Evolutionary conservation across 2,329 filamentous ascomycete species (phyloP).

Genomic region (Grosmannia serpens): DNA sequence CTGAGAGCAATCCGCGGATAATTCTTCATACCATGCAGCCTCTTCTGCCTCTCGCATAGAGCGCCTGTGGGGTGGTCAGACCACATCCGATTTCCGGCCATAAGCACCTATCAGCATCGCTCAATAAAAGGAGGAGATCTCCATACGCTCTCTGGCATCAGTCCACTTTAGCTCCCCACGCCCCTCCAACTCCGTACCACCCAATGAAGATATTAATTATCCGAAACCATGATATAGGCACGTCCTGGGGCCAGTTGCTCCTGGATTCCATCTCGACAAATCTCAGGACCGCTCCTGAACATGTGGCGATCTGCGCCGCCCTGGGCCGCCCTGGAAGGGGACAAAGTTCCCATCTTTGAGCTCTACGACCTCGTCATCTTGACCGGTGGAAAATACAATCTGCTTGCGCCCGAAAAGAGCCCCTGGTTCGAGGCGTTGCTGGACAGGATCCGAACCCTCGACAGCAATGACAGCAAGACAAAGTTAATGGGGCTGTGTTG

Average conservation of each 20-base stretch:
- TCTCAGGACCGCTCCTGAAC: neutral
- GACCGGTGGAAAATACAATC: neutral
- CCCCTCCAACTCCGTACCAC: neutral
- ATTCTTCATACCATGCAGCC: too few species aligned
- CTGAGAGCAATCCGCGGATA: too few species aligned
- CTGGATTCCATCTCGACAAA: neutral
- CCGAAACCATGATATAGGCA: neutral
- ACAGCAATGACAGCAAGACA: neutral
- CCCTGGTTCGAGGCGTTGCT: neutral
- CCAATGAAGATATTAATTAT: neutral
- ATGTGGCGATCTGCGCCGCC: neutral
- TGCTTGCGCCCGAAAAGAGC: neutral
- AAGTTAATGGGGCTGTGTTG: neutral
- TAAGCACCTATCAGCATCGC: neutral
- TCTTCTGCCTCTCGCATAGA: neutral
- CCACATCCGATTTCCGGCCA: neutral
- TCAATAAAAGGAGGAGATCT: neutral
- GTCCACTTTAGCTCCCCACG: neutral
- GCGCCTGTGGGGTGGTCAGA: neutral
- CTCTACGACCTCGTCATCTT: neutral
- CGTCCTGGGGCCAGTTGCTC: neutral
- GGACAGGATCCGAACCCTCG: neutral
- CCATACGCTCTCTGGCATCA: neutral
- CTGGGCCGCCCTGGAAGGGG: neutral
- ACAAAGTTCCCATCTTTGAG: neutral